phyloP scores from a whole-genome alignment of 2,329 filamentous ascomycete species.

The Fusarium sp. region DNA sequence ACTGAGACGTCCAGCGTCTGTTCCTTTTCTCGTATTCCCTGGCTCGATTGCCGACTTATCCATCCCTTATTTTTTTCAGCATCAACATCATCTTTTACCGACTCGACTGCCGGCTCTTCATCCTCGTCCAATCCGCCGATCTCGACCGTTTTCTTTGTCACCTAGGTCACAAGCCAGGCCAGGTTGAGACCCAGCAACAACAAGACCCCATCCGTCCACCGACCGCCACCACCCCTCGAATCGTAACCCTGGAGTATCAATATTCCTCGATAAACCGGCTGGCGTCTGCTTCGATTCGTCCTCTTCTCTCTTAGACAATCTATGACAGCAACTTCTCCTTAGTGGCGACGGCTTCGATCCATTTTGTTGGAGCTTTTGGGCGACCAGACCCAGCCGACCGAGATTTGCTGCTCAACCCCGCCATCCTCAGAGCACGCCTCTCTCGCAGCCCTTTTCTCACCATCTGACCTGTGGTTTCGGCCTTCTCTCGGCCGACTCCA shows the following conservation, averaged over 20 bases:
- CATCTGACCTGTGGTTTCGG: slow-evolving; percentile 34
- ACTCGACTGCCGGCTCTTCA: background rate
- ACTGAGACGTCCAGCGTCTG: slow-evolving; percentile 31
- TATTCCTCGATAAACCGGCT: slow-evolving; percentile 24
- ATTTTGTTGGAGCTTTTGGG: slow-evolving; percentile 22
- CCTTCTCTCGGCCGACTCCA: slow-evolving; percentile 46
- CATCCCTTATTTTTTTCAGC: background rate
- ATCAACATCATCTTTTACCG: background rate
- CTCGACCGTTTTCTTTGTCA: slow-evolving; percentile 33
- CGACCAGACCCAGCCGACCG: slow-evolving; percentile 29
- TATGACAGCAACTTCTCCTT: slow-evolving; percentile 20
- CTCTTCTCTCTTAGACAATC: slow-evolving; percentile 8
- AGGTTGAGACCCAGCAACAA: slow-evolving; percentile 28
- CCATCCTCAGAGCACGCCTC: slow-evolving; percentile 35
- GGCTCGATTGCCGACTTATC: background rate
- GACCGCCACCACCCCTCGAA: slow-evolving; percentile 26
- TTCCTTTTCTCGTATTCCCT: slow-evolving; percentile 21
- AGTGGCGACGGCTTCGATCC: slow-evolving; percentile 23
- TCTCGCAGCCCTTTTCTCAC: slow-evolving; percentile 31
- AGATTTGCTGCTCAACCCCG: slow-evolving; percentile 46
- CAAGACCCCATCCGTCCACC: slow-evolving; percentile 16
- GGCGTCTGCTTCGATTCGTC: background rate
- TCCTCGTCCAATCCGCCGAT: background rate
- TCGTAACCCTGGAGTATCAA: slow-evolving; percentile 30
- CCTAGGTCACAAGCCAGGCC: slow-evolving; percentile 40